Conservation (phyloP, 2,329 filamentous ascomycete genomes). For the Sclerotinia borealis region DNA sequence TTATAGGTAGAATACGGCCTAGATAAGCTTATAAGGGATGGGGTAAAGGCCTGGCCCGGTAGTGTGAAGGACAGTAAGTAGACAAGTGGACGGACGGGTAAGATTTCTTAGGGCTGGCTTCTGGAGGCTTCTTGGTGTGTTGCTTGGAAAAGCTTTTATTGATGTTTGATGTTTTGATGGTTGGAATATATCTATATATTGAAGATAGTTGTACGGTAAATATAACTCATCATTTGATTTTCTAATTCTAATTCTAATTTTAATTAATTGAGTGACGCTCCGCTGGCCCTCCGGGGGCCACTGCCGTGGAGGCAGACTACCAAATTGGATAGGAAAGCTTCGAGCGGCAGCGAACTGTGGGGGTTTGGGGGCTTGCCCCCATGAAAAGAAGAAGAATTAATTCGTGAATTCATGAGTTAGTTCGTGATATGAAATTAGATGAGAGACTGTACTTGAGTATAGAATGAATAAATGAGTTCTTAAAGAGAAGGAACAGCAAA, state of each 20-base stretch:
- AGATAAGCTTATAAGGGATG: conserved; percentile 2
- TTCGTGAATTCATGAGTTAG: too few species aligned
- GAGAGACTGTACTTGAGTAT: background rate
- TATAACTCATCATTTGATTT: too few species aligned
- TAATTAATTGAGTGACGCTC: background rate
- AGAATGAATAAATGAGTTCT: background rate
- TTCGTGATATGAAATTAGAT: background rate
- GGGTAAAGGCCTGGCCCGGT: background rate
- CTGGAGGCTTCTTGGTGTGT: background rate
- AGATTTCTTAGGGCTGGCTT: background rate
- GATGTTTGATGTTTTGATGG: background rate
- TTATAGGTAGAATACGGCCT: background rate
- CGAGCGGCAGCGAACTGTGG: background rate
- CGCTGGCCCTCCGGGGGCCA: background rate
- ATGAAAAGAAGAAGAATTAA: background rate
- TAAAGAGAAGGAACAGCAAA: background rate
- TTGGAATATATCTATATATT: background rate
- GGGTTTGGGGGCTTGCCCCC: background rate
- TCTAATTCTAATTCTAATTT: background rate
- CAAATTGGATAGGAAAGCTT: background rate
- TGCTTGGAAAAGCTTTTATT: background rate
- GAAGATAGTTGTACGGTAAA: background rate
- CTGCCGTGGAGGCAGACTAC: background rate
- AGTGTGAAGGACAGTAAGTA: background rate
- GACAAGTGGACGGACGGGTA: background rate